Evolutionary conservation across 495 filamentous ascomycete genomes (phyloP).

Genomic region (Aspergillus funiculosus): DNA sequence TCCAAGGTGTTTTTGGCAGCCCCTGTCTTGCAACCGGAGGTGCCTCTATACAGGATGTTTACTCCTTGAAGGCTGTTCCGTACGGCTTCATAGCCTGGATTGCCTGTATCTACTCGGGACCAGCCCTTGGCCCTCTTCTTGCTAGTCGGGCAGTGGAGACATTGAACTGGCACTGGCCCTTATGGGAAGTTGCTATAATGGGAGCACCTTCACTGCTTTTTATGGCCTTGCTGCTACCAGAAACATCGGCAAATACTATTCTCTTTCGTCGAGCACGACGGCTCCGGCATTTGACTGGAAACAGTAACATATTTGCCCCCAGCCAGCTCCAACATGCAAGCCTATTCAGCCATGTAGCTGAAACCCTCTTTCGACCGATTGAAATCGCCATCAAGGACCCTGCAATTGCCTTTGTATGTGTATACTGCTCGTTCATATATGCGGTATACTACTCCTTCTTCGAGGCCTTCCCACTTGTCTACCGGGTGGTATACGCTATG

Average conservation of each 20-base stretch:
- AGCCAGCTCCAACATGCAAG: conserved; percentile 27
- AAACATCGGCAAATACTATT: conserved; percentile 54
- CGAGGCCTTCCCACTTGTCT: conserved; percentile 53
- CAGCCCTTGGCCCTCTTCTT: conserved; percentile 40
- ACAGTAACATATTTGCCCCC: conserved; percentile 27
- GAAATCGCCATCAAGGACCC: conserved; percentile 44
- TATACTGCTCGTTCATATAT: conserved; percentile 51
- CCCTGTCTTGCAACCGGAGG: conserved; percentile 43
- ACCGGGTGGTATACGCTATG: conserved; percentile 45
- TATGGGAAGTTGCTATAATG: conserved; percentile 46
- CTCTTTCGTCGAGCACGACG: conserved; percentile 49
- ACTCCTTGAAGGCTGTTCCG: conserved; percentile 20
- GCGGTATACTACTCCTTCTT: conserved; percentile 54
- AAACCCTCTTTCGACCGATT: conserved; percentile 39
- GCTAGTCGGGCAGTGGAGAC: conserved; percentile 34
- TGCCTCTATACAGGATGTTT: conserved; percentile 33
- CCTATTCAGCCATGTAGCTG: conserved; percentile 28
- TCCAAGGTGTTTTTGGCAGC: conserved; percentile 48
- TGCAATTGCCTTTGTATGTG: conserved; percentile 46
- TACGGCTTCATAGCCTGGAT: conserved; percentile 37
- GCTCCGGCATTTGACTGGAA: conserved; percentile 37
- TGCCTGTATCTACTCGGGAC: conserved; percentile 32
- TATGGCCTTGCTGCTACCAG: conserved; percentile 47
- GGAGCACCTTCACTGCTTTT: conserved; percentile 43
- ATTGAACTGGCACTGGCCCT: conserved; percentile 44